phyloP scores from a whole-genome alignment of 2,329 filamentous ascomycete genomes.

The Aureobasidium sp. region DNA sequence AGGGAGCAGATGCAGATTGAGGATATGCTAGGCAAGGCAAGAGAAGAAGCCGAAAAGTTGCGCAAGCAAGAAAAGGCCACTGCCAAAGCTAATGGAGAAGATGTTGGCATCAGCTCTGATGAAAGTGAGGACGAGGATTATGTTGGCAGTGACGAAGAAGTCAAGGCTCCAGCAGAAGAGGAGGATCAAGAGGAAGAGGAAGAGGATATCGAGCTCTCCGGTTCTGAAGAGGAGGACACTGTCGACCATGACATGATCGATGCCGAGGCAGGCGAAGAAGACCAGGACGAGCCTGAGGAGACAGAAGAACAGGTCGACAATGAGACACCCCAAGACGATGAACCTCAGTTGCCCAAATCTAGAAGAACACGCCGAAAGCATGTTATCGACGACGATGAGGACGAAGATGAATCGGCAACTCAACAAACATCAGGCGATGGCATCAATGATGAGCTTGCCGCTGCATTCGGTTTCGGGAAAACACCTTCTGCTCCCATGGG shows the following conservation, averaged over 20 bases:
- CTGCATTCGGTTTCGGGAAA: slow-evolving; percentile 33
- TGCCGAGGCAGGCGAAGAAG: slow-evolving; percentile 22
- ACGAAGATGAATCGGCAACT: slow-evolving; percentile 18
- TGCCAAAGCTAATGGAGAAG: slow-evolving; percentile 54
- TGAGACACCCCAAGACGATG: slow-evolving; percentile 21
- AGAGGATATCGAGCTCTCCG: slow-evolving; percentile 17
- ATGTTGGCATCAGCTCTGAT: slow-evolving; percentile 43
- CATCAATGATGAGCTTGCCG: slow-evolving; percentile 22
- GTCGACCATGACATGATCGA: slow-evolving; percentile 27
- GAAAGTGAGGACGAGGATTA: slow-evolving; percentile 48
- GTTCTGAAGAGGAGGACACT: slow-evolving; percentile 22
- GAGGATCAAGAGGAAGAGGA: slow-evolving; percentile 27
- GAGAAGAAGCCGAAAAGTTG: slow-evolving; percentile 71
- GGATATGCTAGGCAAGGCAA: slow-evolving; percentile 76
- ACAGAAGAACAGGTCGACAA: slow-evolving; percentile 9
- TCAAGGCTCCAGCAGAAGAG: slow-evolving; percentile 27
- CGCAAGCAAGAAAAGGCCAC: slow-evolving; percentile 67
- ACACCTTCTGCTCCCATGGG: slow-evolving; percentile 45
- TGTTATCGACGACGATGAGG: slow-evolving; percentile 29
- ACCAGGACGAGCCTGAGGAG: slow-evolving; percentile 27
- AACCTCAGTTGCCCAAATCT: slow-evolving; percentile 17
- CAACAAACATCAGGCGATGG: slow-evolving; percentile 22
- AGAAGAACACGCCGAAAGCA: slow-evolving; percentile 24
- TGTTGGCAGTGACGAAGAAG: slow-evolving; percentile 32
- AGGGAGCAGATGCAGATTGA: slow-evolving; percentile 76